Conservation (phyloP, 2,329 filamentous ascomycete species). For the Penicillium sp. region DNA sequence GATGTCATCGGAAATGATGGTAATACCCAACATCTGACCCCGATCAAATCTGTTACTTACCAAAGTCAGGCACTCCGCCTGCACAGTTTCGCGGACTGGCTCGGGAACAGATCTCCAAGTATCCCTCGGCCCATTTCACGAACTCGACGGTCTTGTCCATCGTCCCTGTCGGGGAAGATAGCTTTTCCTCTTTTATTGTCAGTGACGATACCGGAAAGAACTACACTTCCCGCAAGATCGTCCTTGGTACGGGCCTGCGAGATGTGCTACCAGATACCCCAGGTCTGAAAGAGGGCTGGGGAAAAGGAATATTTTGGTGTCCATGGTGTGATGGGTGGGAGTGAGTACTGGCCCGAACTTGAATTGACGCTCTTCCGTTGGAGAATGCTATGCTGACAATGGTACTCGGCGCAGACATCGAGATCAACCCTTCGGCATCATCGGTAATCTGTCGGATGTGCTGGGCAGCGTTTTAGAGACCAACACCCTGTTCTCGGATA, state of each 20-base stretch:
- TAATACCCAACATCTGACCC: conserved; percentile 25
- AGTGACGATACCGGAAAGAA: conserved; percentile 34
- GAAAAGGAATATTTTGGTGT: conserved; percentile 61
- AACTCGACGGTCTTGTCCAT: conserved; percentile 48
- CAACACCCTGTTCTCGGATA: conserved; percentile 54
- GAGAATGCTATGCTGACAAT: too few species aligned
- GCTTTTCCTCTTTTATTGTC: conserved; percentile 50
- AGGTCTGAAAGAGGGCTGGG: conserved; percentile 50
- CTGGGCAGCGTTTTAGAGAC: conserved; percentile 52
- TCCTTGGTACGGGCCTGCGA: conserved; percentile 9
- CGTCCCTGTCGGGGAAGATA: conserved; percentile 19
- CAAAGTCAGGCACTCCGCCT: conserved; percentile 29
- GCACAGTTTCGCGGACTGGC: conserved; percentile 56
- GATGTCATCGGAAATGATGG: conserved; percentile 61
- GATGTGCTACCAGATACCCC: conserved; percentile 9
- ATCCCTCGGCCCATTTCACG: conserved; percentile 50
- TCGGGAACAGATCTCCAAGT: conserved; percentile 52
- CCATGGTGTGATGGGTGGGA: conserved; percentile 40
- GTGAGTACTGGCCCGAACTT: too few species aligned
- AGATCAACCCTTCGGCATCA: conserved; percentile 56
- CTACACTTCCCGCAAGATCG: conserved; percentile 24
- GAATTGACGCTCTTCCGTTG: too few species aligned
- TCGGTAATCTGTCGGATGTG: conserved; percentile 48
- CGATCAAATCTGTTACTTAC: not conserved
- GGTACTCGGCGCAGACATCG: too few species aligned